phyloP scores from a whole-genome alignment of 2,329 filamentous ascomycete species.

The Byssochlamys sp. region DNA sequence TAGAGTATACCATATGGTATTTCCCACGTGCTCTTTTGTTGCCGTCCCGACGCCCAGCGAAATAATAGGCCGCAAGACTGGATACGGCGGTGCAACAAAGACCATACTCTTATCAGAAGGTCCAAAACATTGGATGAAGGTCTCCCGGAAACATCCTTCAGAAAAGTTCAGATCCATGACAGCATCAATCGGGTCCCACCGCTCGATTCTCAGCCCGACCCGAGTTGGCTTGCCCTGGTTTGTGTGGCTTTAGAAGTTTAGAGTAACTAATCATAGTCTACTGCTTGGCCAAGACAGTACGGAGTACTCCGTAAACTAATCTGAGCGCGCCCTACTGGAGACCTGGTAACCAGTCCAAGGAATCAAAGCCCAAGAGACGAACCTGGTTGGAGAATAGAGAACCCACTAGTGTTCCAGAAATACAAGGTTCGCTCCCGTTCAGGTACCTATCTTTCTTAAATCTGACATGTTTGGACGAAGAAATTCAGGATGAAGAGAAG shows the following conservation, averaged over 20 bases:
- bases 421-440: background rate
- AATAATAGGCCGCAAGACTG: background rate
- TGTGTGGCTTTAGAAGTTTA: background rate
- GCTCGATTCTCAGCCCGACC: background rate
- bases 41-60: background rate
- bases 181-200: background rate
- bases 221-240: background rate
- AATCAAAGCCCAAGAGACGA: background rate
- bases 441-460: background rate
- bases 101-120: background rate
- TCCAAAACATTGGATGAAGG: background rate
- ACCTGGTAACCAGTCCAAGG: background rate
- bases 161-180: background rate
- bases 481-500: background rate
- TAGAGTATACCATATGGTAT: background rate
- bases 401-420: background rate
- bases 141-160: background rate
- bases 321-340: background rate
- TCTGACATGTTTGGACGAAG: background rate
- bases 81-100: background rate
- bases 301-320: background rate
- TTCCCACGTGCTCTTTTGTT: background rate
- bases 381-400: background rate
- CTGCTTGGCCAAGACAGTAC: background rate
- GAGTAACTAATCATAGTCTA: no score